A percentile compares a stretch with the other conserved stretches of the same genome.
Conservation (phyloP, 768 basidiomycete genomes). For the Boletus bicolor region DNA sequence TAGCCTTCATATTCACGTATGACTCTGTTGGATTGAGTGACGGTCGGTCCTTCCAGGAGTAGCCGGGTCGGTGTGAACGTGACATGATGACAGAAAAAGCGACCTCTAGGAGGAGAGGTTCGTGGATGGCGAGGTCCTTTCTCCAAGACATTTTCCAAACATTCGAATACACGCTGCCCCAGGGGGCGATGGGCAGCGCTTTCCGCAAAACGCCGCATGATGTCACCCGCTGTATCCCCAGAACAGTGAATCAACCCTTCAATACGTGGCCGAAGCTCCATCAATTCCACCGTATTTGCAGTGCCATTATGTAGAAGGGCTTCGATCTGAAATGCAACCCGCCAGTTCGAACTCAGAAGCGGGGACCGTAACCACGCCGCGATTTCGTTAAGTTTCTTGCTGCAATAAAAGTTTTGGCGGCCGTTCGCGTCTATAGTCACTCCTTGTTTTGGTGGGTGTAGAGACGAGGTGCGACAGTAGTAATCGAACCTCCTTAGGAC, state of each 20-base stretch:
- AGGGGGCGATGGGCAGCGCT: conserved; percentile 44
- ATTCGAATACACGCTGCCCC: conserved; percentile 40
- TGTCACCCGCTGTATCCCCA: conserved; percentile 38
- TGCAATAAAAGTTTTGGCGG: conserved; percentile 48
- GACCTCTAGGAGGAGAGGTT: conserved; percentile 30
- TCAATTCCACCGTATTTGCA: conserved; percentile 59
- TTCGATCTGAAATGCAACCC: conserved; percentile 75
- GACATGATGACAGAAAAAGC: conserved; percentile 69
- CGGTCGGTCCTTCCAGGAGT: conserved; percentile 72
- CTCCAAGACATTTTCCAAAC: conserved; percentile 41
- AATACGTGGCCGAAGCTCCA: conserved; percentile 43
- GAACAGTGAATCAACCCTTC: conserved; percentile 37
- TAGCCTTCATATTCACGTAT: conserved; percentile 63
- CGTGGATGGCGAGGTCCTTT: conserved; percentile 18
- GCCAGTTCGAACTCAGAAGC: conserved; percentile 43
- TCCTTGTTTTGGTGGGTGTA: conserved; percentile 35
- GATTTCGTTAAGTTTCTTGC: conserved; percentile 45
- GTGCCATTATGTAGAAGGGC: conserved; percentile 60
- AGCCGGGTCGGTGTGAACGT: conserved; percentile 75
- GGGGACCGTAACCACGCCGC: conserved; percentile 43
- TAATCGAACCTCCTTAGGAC: conserved; percentile 47
- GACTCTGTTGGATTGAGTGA: conserved; percentile 75
- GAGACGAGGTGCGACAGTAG: conserved; percentile 51
- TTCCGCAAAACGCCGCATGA: conserved; percentile 56
- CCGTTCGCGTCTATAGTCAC: conserved; percentile 47